Conservation (phyloP, 1,139 yeast genomes). For the Yamadazyma triangularis region DNA sequence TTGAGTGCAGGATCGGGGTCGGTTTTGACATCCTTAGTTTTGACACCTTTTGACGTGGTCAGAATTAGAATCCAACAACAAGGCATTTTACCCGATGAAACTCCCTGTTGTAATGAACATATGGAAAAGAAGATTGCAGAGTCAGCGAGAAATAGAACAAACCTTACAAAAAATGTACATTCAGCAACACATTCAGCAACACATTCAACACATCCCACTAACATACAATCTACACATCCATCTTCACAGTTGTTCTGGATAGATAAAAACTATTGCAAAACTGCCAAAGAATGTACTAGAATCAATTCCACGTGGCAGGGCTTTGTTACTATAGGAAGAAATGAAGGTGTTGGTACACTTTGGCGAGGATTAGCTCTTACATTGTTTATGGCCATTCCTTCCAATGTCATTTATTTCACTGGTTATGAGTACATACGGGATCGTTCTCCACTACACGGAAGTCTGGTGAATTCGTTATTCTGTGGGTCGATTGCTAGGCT, state of each 20-base stretch:
- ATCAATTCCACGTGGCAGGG: constrained; percentile 70
- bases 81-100: constrained; percentile 45
- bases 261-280: constrained; percentile 32
- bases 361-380: constrained; percentile 91
- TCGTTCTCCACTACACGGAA: constrained; percentile 51
- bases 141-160: too few species aligned
- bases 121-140: too few species aligned
- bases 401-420: constrained; percentile 89
- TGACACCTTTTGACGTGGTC: constrained; percentile 93
- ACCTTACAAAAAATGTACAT: too few species aligned
- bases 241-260: constrained; percentile 31
- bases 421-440: constrained; percentile 89
- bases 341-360: constrained; percentile 73
- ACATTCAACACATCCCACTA: constrained; percentile 1
- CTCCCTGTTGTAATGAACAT: constrained; percentile 5
- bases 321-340: constrained; percentile 53
- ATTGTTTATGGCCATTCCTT: constrained; percentile 84
- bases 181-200: not conserved
- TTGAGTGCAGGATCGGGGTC: constrained; percentile 91
- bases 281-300: constrained; percentile 28
- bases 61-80: constrained; percentile 90
- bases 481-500: constrained; percentile 87
- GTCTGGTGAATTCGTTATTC: constrained; percentile 60
- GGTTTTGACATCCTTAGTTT: constrained; percentile 74
- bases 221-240: not conserved